phyloP scores from a whole-genome alignment of 176 grass and related monocot genomes.

The Aechmea fasciata region DNA sequence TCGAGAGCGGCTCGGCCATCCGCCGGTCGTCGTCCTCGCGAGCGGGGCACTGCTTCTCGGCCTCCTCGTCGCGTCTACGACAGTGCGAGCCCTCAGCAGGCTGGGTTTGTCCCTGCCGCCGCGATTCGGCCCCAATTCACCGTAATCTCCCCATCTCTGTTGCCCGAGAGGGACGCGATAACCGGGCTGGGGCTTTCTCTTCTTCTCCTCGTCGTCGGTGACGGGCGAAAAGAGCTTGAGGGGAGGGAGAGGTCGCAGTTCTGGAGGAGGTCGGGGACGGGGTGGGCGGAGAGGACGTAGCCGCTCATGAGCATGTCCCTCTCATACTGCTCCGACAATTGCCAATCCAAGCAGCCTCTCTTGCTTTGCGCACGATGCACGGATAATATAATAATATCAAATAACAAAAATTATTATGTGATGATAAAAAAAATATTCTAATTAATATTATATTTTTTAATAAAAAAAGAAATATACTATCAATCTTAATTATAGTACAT shows the following conservation, averaged over 20 bases:
- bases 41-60: constrained; percentile 45
- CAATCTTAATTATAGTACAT: no score
- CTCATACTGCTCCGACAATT: constrained; percentile 26
- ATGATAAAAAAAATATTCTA: no score
- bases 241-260: constrained; percentile 88
- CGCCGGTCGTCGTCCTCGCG: constrained; percentile 37
- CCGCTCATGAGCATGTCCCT: constrained; percentile 50
- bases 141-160: constrained; percentile 22
- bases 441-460: no score
- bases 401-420: no score
- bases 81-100: constrained; percentile 58
- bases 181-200: no score
- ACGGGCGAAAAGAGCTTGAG: constrained; percentile 65
- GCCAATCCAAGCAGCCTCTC: constrained; percentile 38
- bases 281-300: constrained; percentile 20
- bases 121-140: constrained; percentile 11
- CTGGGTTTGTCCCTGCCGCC: constrained; percentile 2
- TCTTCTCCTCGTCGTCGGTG: constrained; percentile 15
- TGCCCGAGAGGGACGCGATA: background rate
- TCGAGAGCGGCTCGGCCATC: constrained; percentile 50
- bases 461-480: no score
- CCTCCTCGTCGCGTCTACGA: constrained; percentile 90
- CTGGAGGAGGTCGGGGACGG: constrained; percentile 58
- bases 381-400: no score
- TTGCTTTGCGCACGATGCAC: constrained; percentile 16